These are phyloP conservation scores for Phlebiopsis gigantea DNA, from an alignment of 768 basidiomycete species.

Conservation along the genomic window DNA sequence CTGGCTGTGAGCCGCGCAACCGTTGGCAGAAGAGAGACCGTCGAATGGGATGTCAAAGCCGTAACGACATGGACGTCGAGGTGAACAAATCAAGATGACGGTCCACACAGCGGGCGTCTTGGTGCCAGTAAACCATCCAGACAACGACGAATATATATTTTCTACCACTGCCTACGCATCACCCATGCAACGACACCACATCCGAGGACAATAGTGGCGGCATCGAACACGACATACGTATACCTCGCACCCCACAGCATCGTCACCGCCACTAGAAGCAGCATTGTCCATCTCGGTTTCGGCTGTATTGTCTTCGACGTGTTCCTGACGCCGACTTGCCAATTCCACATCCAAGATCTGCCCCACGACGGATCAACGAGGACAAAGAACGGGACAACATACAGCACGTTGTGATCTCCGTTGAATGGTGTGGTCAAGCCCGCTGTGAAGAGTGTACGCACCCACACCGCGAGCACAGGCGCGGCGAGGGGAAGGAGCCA, in stretches of 20 bases:
- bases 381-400: constrained; percentile 58
- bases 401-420: constrained; percentile 71
- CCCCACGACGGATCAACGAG: constrained; percentile 52
- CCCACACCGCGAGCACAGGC: constrained; percentile 85
- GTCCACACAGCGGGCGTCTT: too few relatives aligned
- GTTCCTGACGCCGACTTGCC: background rate
- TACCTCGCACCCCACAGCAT: constrained; percentile 64
- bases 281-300: constrained; percentile 46
- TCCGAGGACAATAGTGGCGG: constrained; percentile 42
- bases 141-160: background rate
- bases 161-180: background rate
- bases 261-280: constrained; percentile 43
- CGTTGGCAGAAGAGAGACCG: background rate
- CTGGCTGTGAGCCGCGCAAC: background rate
- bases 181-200: constrained; percentile 26
- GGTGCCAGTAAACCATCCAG: too few relatives aligned
- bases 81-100: too few relatives aligned
- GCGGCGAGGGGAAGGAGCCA: constrained; percentile 75
- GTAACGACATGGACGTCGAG: background rate
- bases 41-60: background rate
- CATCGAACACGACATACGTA: constrained; percentile 64
- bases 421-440: constrained; percentile 79
- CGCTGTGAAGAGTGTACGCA: constrained; percentile 75
- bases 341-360: constrained; percentile 36
- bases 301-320: background rate